Evolutionary conservation across 371 early-diverging fungal species (phyloP), one percentile per base, ranked within the genome.

Genomic region (Syncephalastrum sp.): DNA sequence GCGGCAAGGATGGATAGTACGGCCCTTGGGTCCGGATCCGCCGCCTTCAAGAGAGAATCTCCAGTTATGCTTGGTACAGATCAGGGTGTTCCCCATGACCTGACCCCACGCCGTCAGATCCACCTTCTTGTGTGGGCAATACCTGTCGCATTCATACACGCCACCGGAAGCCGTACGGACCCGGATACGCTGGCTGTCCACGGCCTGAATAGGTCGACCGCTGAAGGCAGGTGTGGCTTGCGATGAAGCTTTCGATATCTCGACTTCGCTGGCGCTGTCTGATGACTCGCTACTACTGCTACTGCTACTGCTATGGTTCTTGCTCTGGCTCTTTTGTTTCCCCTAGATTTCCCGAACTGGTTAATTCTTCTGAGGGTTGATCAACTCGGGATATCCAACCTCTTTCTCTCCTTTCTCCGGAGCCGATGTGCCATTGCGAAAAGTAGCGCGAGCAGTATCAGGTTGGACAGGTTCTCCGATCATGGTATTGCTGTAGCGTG

Each of bases 21-120:
- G 71, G 29, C 81, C 77, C 58, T 81, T 82, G 48, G 70, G 62
- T 42, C 78, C 75, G 12, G 66, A 56, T 10, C 76, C 81, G 23
- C 58, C 63, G 8, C 71, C 69, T 41, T 82, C 81, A 53, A 88
- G 56, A n/a, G 64, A 55, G 58, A 86, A 88, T 0, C 67, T 67
- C 88, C 88, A 88, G 53, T 84, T 81, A 56, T 88, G 88, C 60
- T 85, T 86, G 53, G 84, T 75, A 56, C 88, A 88, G 41, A 80
- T 63, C 25, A 88, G 47, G 13, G 67, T 74, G 47, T 76, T 70
- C 4, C 88, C 88, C 21, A 84, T 44, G 5, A 86, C 84, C 41
- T 79, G 81, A 5, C 85, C 84, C 82, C 84, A 77, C n/a, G 83
- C 75, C 24, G 74, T 65, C 49, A 88, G 69, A 74, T 88, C 88